Percentiles rank a stretch among this genome's conserved stretches.
phyloP scores from a whole-genome alignment of 1,284 basidiomycete species.

The Leccinum fuscescens region DNA sequence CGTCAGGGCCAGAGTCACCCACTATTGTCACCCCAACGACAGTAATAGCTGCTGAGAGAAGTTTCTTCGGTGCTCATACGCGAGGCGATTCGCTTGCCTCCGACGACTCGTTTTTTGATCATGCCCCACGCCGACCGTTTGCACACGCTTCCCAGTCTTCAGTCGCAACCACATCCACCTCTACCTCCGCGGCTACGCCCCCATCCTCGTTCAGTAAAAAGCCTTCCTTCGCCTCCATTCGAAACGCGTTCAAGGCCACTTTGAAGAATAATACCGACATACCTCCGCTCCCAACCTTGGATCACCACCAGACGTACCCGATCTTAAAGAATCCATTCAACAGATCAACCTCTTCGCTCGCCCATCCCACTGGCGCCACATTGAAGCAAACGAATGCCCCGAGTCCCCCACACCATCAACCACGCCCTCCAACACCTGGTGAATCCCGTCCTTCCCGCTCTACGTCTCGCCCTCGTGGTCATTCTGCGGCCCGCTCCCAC shows the following conservation, averaged over 20 bases:
- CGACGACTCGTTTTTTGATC: constrained; percentile 64
- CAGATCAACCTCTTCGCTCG: constrained; percentile 72
- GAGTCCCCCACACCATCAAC: constrained; percentile 39
- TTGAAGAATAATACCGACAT: constrained; percentile 51
- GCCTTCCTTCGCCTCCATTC: constrained; percentile 80
- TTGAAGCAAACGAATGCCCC: constrained; percentile 36
- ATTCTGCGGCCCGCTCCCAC: constrained; percentile 61
- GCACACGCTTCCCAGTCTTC: constrained; percentile 68
- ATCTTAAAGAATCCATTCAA: constrained; percentile 77
- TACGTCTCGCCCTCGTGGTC: constrained; percentile 49
- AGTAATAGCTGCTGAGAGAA: constrained; percentile 50
- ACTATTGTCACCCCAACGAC: constrained; percentile 45
- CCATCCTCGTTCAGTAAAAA: constrained; percentile 71
- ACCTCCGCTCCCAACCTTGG: constrained; percentile 67
- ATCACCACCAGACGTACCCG: constrained; percentile 60
- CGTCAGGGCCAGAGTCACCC: constrained; percentile 65
- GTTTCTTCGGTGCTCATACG: constrained; percentile 59
- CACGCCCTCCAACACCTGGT: constrained; percentile 62
- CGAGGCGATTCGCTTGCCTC: constrained; percentile 74
- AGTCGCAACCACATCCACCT: constrained; percentile 46
- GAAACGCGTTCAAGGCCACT: constrained; percentile 83
- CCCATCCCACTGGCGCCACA: constrained; percentile 36
- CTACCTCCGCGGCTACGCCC: constrained; percentile 25
- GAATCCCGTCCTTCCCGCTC: constrained; percentile 45
- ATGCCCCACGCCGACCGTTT: constrained; percentile 53